Evolutionary conservation across 495 filamentous ascomycete species (phyloP).

Genomic region (Echria macrotheca): DNA sequence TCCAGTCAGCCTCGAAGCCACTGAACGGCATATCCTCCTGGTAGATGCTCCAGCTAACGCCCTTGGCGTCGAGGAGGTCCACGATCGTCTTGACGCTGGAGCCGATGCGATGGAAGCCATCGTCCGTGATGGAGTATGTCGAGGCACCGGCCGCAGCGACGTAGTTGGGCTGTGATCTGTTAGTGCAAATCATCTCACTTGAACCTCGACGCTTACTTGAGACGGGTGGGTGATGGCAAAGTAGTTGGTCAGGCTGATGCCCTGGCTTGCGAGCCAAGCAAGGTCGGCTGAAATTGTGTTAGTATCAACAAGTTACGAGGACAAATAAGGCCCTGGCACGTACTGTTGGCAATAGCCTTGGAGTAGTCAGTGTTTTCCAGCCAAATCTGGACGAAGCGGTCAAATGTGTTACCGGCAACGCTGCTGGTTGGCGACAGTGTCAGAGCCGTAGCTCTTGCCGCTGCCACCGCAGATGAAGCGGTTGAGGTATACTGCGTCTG

Average conservation of each 20-base stretch:
- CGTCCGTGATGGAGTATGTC: slow-evolving; percentile 60
- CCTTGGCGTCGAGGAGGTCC: slow-evolving; percentile 64
- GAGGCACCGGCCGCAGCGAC: slow-evolving; percentile 55
- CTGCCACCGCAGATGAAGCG: slow-evolving; percentile 4
- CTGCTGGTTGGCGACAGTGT: slow-evolving; percentile 49
- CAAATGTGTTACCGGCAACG: slow-evolving; percentile 59
- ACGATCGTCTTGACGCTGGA: slow-evolving; percentile 61
- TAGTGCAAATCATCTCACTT: too few relatives aligned
- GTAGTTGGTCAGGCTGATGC: slow-evolving; percentile 62
- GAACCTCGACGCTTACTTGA: too few relatives aligned
- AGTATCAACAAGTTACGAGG: not conserved
- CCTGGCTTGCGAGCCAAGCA: slow-evolving; percentile 51
- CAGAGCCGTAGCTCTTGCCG: slow-evolving; percentile 7
- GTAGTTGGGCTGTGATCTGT: slow-evolving; percentile 72
- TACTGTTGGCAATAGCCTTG: slow-evolving; percentile 18
- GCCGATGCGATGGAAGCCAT: slow-evolving; percentile 53
- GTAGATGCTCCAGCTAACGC: slow-evolving; percentile 64
- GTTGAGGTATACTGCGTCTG: slow-evolving; percentile 18
- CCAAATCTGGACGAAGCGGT: slow-evolving; percentile 64
- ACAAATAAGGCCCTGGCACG: not conserved
- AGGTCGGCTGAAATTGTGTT: slow-evolving; percentile 21
- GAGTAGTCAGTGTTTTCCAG: slow-evolving; percentile 64
- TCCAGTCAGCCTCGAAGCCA: slow-evolving; percentile 55
- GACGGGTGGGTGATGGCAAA: slow-evolving; percentile 34
- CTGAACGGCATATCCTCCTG: slow-evolving; percentile 65